Conservation (phyloP, 805 yeast genomes). For the Sugiyamaella valdiviana region DNA sequence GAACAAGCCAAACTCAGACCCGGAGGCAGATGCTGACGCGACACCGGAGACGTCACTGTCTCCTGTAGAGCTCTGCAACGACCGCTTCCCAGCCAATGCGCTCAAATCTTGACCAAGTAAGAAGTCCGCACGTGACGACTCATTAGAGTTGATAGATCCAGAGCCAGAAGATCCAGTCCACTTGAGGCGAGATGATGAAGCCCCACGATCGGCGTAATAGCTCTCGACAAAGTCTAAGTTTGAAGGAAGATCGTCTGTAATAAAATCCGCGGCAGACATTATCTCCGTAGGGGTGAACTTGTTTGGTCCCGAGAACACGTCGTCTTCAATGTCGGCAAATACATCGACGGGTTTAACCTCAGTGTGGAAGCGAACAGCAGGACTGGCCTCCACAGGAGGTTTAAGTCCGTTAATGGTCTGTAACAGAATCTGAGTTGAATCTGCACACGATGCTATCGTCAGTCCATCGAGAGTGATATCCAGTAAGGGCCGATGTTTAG, state of each 20-base stretch:
- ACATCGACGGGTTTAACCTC: slow-evolving; percentile 36
- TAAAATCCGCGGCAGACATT: slow-evolving; percentile 31
- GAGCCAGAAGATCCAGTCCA: slow-evolving; percentile 16
- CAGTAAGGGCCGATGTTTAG: background rate
- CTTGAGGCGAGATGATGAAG: slow-evolving; percentile 7
- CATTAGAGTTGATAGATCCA: slow-evolving; percentile 8
- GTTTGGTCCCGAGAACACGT: slow-evolving; percentile 26
- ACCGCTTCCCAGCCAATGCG: slow-evolving; percentile 21
- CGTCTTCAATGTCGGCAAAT: slow-evolving; percentile 38
- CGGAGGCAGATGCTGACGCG: background rate
- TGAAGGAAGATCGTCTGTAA: slow-evolving; percentile 21
- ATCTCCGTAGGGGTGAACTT: background rate
- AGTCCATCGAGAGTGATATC: slow-evolving; percentile 28
- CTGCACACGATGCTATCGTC: slow-evolving; percentile 55
- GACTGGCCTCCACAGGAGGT: slow-evolving; percentile 52
- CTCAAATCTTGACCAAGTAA: slow-evolving; percentile 31
- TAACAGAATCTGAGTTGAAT: slow-evolving; percentile 65
- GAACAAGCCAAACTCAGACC: slow-evolving; percentile 10
- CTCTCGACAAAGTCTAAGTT: slow-evolving; percentile 30
- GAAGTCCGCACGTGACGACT: slow-evolving; percentile 24
- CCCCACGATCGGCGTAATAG: slow-evolving; percentile 24
- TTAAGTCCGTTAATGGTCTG: slow-evolving; percentile 68
- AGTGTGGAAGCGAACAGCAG: slow-evolving; percentile 51
- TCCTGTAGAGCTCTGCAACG: background rate
- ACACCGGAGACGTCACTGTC: background rate